These are phyloP conservation scores for Fusarium albosuccineum DNA, from an alignment of 2,329 filamentous ascomycete species.

Conservation along the genomic window DNA sequence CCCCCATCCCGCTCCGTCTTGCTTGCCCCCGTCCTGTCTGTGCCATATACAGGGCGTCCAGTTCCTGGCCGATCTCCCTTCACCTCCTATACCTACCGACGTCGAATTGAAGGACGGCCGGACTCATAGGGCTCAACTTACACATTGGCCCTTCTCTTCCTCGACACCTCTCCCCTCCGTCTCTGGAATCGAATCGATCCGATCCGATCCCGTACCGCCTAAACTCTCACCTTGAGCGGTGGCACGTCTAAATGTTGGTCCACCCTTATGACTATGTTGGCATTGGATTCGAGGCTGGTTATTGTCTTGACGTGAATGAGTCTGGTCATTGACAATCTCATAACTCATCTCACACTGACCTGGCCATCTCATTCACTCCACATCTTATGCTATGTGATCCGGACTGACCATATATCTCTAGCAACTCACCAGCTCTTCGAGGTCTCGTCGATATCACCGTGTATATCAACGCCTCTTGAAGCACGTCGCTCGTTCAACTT, in stretches of 20 bases:
- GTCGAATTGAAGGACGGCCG: constrained; percentile 28
- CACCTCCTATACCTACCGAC: constrained; percentile 20
- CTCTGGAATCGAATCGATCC: constrained; percentile 5
- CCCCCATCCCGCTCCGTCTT: constrained; percentile 32
- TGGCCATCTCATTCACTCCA: not conserved
- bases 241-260: constrained; percentile 37
- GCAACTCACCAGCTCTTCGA: constrained; percentile 4
- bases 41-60: constrained; percentile 41
- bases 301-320: not conserved
- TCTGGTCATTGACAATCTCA: not conserved
- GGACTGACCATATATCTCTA: constrained; percentile 25
- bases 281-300: not conserved
- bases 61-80: constrained; percentile 42
- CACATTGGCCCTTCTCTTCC: constrained; percentile 5
- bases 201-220: constrained; percentile 14
- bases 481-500: constrained; percentile 19
- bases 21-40: constrained; percentile 35
- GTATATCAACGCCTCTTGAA: constrained; percentile 5
- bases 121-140: constrained; percentile 18
- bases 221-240: constrained; percentile 22
- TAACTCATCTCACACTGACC: not conserved
- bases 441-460: not conserved
- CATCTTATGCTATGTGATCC: not conserved
- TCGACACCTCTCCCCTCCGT: constrained; percentile 1
- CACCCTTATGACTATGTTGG: constrained; percentile 1